Evolutionary conservation across 805 yeast species (phyloP).

Genomic region (Grigorovia jiainica): DNA sequence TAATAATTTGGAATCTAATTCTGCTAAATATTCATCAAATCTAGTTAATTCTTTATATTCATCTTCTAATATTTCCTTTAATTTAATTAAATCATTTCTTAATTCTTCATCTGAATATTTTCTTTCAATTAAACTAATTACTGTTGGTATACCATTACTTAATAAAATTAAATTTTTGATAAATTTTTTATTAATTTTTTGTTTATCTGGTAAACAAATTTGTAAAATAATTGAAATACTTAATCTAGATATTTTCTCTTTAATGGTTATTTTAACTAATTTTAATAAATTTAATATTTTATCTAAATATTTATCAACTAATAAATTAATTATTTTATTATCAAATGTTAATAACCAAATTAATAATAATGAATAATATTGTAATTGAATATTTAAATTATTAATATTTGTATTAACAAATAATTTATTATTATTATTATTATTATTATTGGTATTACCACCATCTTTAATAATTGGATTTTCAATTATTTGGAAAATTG

Average conservation of each 20-base stretch:
- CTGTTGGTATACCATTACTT: conserved; percentile 62
- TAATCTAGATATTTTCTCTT: conserved; percentile 83
- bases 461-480: conserved; percentile 21
- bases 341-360: conserved; percentile 84
- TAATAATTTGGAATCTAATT: conserved; percentile 67
- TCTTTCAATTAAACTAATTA: conserved; percentile 65
- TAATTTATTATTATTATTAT: neutral
- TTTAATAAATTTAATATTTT: conserved; percentile 35
- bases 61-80: conserved; percentile 54
- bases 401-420: conserved; percentile 26
- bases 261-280: conserved; percentile 71
- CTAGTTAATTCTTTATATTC: conserved; percentile 76
- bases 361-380: conserved; percentile 66
- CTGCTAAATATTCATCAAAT: conserved; percentile 84
- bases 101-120: conserved; percentile 95
- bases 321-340: conserved; percentile 37
- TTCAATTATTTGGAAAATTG: conserved; percentile 37
- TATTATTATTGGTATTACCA: conserved; percentile 10
- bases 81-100: conserved; percentile 52
- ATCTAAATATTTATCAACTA: conserved; percentile 47
- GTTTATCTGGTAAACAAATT: conserved; percentile 34
- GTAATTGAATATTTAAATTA: conserved; percentile 62
- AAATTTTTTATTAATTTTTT: conserved; percentile 34
- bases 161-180: conserved; percentile 61
- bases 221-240: conserved; percentile 68